Base-by-base conservation (phyloP, 192 early-diverging fungal species). In the Coemansia biformis region DNA sequence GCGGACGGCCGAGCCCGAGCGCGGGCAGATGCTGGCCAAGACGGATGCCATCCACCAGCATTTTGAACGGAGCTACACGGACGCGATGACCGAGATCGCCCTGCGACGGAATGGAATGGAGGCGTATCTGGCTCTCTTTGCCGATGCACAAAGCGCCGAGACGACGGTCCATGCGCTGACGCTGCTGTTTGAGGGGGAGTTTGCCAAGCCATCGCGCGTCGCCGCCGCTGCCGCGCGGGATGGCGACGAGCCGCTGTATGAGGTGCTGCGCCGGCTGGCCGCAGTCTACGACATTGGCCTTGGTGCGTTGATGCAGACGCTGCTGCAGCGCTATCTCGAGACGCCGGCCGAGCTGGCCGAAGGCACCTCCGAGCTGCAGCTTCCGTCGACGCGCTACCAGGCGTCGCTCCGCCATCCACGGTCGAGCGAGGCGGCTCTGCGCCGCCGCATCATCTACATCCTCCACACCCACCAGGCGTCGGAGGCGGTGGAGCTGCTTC, bases 371-470 rank as follows among this genome's bases (percentile, higher is more conserved):
- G 46, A 45, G 23, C 40, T 54, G 18, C 53, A 45, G 37, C 53
- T 73, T 11, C 69, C 69, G 8, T 73, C 69, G 16, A 48, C 51
- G 5, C 53, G 69, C 8, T 73, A 66, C 40, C 63, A 54, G 14
- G 53, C 51, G 14, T 52, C 57, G 11, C 41, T 66, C 24, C 49
- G 54, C 15, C 35, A 38, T 18, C 33, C 43, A 19, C 48, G 63
- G 45, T 70, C 66, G 38, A 26, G 37, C 38, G 66, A 79, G 59
- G 46, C 64, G 19, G 24, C 53, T 5, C 29, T 80, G 21, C 81
- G 79, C 22, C 60, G 63, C 21, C 66, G 76, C 5, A 68, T 85
- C 31, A 26, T 77, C 43, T 79, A 77, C 43, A 70, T 83, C 8
- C 63, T 83, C 14, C 48, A 63, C 15, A 48, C 58, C 8, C 60